These are phyloP conservation scores for Cystobasidium onofrii DNA, from an alignment of 768 basidiomycete genomes.

Conservation along the genomic window DNA sequence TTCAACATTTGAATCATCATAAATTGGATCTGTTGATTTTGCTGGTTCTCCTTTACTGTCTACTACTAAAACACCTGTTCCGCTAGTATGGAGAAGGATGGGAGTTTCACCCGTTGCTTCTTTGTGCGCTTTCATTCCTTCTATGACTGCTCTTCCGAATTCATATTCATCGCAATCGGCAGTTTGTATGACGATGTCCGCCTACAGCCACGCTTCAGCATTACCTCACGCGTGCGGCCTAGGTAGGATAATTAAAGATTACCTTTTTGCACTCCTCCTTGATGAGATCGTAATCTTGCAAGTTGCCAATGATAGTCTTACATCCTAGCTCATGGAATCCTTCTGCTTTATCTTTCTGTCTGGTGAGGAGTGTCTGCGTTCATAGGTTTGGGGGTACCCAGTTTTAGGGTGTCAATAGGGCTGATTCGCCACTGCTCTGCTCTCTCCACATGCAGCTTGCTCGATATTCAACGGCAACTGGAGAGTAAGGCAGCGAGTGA, in stretches of 20 bases:
- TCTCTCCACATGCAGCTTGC: too few species aligned
- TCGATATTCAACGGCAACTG: too few species aligned
- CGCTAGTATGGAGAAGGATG: not conserved
- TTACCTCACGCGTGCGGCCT: too few species aligned
- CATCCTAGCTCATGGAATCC: constrained; percentile 2
- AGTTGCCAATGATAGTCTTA: constrained; percentile 3
- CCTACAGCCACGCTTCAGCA: not conserved
- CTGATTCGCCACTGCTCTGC: not conserved
- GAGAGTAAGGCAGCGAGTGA: too few species aligned
- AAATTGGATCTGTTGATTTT: not conserved
- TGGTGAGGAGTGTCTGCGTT: not conserved
- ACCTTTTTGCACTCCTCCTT: not conserved
- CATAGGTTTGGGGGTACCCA: not conserved
- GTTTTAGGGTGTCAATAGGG: not conserved
- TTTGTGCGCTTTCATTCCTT: constrained; percentile 15
- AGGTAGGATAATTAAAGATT: not conserved
- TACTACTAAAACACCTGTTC: constrained; percentile 16
- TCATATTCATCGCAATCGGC: constrained; percentile 9
- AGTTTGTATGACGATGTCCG: constrained; percentile 4
- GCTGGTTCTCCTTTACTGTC: not conserved
- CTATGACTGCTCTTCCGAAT: not conserved
- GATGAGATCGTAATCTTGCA: constrained; percentile 2
- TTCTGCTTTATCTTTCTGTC: constrained; percentile 10
- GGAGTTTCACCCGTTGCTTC: not conserved
- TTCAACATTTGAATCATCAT: not conserved